These are phyloP conservation scores for Mortierella polycephala DNA, from an alignment of 371 early-diverging fungal species.

Conservation along the genomic window DNA sequence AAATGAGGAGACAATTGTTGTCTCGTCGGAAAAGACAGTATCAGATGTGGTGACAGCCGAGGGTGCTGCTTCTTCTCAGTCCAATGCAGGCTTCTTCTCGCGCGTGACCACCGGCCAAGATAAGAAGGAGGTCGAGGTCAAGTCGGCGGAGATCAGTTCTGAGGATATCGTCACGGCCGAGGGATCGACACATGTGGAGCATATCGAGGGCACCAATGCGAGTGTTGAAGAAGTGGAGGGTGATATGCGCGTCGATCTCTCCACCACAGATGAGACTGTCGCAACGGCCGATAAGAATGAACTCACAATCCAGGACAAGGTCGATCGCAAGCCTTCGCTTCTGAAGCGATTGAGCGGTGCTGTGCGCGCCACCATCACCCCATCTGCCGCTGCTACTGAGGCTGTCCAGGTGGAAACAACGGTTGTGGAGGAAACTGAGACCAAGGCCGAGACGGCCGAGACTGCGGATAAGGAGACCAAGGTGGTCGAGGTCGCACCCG, in stretches of 20 bases:
- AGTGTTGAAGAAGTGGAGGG: constrained; percentile 31
- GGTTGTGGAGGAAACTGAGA: constrained; percentile 15
- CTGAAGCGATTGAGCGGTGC: constrained; percentile 44
- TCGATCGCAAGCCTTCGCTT: constrained; percentile 52
- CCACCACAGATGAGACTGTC: constrained; percentile 46
- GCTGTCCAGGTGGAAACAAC: constrained; percentile 9
- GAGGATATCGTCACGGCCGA: constrained; percentile 47
- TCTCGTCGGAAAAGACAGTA: constrained; percentile 46
- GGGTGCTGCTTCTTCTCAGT: constrained; percentile 35
- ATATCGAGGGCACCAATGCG: constrained; percentile 48
- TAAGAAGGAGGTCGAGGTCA: constrained; percentile 55
- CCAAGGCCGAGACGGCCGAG: constrained; percentile 12
- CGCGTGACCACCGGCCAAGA: constrained; percentile 43
- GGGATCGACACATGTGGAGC: constrained; percentile 37
- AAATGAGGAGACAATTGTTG: constrained; percentile 47
- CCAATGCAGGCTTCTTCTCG: constrained; percentile 50
- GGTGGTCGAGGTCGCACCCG: constrained; percentile 14
- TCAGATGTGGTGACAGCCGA: constrained; percentile 48
- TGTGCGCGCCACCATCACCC: constrained; percentile 23
- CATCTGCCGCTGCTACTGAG: constrained; percentile 4
- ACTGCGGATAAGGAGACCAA: constrained; percentile 28
- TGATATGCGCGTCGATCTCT: constrained; percentile 39
- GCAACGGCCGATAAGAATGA: constrained; percentile 29
- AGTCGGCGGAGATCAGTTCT: constrained; percentile 35
- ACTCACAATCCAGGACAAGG: constrained; percentile 14